Evolutionary conservation across 805 yeast species (phyloP).

Genomic region (Tetrapisispora nanseiensis): DNA sequence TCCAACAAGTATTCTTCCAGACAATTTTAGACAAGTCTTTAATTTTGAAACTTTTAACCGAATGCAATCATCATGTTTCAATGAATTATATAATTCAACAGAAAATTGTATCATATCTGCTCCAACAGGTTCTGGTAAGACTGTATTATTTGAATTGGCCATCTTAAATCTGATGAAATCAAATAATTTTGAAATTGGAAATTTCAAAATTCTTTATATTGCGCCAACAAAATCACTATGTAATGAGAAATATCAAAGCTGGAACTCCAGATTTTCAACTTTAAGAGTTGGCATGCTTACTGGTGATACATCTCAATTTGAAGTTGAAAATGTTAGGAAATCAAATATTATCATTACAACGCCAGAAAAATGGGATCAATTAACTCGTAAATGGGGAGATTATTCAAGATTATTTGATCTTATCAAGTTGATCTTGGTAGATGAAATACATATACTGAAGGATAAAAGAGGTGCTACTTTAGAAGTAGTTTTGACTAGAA

Average conservation of each 20-base stretch:
- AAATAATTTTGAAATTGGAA: slow-evolving; percentile 5
- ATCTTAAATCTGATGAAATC: slow-evolving; percentile 31
- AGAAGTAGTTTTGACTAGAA: slow-evolving; percentile 40
- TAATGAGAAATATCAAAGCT: slow-evolving; percentile 38
- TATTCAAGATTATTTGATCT: slow-evolving; percentile 32
- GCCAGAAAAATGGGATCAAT: slow-evolving; percentile 54
- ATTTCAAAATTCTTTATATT: slow-evolving; percentile 35
- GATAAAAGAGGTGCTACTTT: slow-evolving; percentile 41
- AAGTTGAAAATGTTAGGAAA: slow-evolving; percentile 37
- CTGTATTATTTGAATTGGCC: slow-evolving; percentile 45
- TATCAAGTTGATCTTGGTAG: slow-evolving; percentile 37
- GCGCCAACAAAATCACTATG: slow-evolving; percentile 57
- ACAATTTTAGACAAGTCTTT: slow-evolving; percentile 24
- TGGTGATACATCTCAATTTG: slow-evolving; percentile 41
- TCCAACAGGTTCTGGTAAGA: slow-evolving; percentile 55
- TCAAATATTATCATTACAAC: slow-evolving; percentile 48
- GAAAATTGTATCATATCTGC: slow-evolving; percentile 41
- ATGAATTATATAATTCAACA: slow-evolving; percentile 27
- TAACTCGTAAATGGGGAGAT: slow-evolving; percentile 44
- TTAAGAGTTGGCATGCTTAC: slow-evolving; percentile 43
- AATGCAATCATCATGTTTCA: slow-evolving; percentile 43
- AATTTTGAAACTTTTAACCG: slow-evolving; percentile 29
- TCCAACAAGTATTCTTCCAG: slow-evolving; percentile 26
- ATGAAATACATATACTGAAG: slow-evolving; percentile 39
- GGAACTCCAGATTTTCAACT: slow-evolving; percentile 36